Conservation (phyloP, 2,329 filamentous ascomycete species). For the Chrysoporthe puriensis region DNA sequence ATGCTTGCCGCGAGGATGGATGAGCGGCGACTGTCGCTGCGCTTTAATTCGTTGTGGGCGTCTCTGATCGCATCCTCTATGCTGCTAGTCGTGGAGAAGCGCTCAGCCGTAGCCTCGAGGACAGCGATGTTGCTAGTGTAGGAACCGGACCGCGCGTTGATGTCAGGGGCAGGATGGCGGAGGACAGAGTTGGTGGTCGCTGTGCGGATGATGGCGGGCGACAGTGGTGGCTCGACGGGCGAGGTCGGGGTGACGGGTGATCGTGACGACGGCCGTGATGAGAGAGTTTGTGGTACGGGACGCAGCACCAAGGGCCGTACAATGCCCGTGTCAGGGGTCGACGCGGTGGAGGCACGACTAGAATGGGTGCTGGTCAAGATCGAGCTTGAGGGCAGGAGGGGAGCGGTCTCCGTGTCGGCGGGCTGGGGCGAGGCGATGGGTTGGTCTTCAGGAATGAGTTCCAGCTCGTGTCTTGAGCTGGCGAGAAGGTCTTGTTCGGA, state of each 20-base stretch:
- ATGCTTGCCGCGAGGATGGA: conserved; percentile 60
- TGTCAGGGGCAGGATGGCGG: conserved; percentile 64
- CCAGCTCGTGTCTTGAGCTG: conserved; percentile 26
- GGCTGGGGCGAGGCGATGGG: conserved; percentile 18
- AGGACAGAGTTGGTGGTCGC: conserved; percentile 50
- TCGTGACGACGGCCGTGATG: conserved; percentile 23
- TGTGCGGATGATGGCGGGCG: conserved; percentile 52
- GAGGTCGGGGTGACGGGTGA: conserved; percentile 20
- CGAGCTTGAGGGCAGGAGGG: conserved; percentile 11
- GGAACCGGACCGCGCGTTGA: conserved; percentile 63
- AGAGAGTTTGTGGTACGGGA: conserved; percentile 14
- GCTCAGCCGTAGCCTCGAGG: conserved; percentile 76
- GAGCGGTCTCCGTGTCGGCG: conserved; percentile 14
- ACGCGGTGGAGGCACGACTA: conserved; percentile 22
- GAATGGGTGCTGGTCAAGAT: conserved; percentile 14
- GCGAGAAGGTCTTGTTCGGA: conserved; percentile 15
- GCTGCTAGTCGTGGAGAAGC: conserved; percentile 73
- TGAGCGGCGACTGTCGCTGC: conserved; percentile 68
- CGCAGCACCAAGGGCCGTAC: conserved; percentile 24
- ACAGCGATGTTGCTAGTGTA: conserved; percentile 71
- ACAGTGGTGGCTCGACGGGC: conserved; percentile 24
- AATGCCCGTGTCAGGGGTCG: conserved; percentile 26
- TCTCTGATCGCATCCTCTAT: conserved; percentile 79
- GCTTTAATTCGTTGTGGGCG: conserved; percentile 72
- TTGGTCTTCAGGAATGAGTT: conserved; percentile 28